These are phyloP conservation scores for Aspergillus baeticus DNA, from an alignment of 495 filamentous ascomycete species.

Conservation along the genomic window DNA sequence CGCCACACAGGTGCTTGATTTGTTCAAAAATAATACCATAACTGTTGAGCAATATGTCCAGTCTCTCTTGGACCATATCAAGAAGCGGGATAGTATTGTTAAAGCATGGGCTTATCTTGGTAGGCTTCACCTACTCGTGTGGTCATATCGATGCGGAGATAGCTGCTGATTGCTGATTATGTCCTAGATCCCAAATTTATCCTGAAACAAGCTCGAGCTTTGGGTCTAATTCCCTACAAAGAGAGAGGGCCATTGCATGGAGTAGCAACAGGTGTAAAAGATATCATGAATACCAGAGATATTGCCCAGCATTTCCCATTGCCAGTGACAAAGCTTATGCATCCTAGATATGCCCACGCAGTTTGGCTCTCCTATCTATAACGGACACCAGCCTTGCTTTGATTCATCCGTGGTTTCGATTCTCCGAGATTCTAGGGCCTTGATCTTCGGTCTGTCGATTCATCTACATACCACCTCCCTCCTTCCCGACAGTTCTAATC, in stretches of 20 bases:
- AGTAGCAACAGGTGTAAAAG: neutral
- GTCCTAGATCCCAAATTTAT: too few relatives aligned
- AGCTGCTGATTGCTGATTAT: too few relatives aligned
- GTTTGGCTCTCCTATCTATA: neutral
- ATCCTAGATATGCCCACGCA: neutral
- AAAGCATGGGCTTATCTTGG: too few relatives aligned
- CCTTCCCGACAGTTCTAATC: neutral
- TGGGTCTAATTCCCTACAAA: too few relatives aligned
- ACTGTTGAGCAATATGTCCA: too few relatives aligned
- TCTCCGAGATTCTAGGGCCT: neutral
- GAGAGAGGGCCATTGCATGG: neutral
- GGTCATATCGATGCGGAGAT: too few relatives aligned
- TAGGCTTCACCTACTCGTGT: too few relatives aligned
- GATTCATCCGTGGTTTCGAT: neutral
- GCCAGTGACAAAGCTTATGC: neutral
- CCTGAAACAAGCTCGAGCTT: too few relatives aligned
- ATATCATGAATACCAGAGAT: neutral
- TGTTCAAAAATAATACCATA: too few relatives aligned
- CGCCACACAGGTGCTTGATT: too few relatives aligned
- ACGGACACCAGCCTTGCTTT: neutral
- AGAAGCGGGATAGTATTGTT: too few relatives aligned
- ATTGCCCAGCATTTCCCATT: neutral
- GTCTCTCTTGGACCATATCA: too few relatives aligned
- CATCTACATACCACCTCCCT: neutral
- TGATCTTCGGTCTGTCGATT: neutral